Evolutionary conservation across 2,329 filamentous ascomycete genomes (phyloP).

Genomic region (Ustulina deusta): DNA sequence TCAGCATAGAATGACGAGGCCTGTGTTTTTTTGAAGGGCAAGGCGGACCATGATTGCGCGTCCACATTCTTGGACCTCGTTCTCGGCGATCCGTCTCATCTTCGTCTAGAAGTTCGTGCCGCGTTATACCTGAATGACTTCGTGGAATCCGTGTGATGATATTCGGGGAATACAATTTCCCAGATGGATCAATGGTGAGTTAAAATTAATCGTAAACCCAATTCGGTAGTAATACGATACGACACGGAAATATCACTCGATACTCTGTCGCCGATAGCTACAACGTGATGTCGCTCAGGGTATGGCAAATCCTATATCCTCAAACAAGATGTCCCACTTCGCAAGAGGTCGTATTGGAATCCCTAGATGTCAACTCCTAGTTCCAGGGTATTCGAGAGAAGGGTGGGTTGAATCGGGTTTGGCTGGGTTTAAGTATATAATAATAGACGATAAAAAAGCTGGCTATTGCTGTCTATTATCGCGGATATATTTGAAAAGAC

Average conservation of each 20-base stretch:
- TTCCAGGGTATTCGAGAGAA: neutral
- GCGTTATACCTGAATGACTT: neutral
- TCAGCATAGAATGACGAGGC: neutral
- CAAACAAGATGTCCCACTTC: neutral
- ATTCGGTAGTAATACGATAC: neutral
- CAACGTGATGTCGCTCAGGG: neutral
- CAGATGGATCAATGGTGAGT: neutral
- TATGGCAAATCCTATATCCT: neutral
- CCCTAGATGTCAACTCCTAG: neutral
- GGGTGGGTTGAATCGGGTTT: neutral
- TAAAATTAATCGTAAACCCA: neutral
- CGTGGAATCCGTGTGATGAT: neutral
- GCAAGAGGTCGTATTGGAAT: neutral
- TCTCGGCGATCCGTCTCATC: neutral
- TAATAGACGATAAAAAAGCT: neutral
- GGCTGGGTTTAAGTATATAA: neutral
- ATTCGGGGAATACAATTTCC: slow-evolving; percentile 26
- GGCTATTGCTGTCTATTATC: no score
- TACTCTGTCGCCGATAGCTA: neutral
- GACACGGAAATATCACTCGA: neutral
- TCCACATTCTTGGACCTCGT: neutral
- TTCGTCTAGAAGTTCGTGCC: neutral
- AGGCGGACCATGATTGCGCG: slow-evolving; percentile 21
- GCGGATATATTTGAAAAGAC: no score
- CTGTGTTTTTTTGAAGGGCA: neutral